Evolutionary conservation across 2,329 filamentous ascomycete genomes (phyloP), one percentile per base, ranked within the genome.

Genomic region (Pleoardoris graminearum): DNA sequence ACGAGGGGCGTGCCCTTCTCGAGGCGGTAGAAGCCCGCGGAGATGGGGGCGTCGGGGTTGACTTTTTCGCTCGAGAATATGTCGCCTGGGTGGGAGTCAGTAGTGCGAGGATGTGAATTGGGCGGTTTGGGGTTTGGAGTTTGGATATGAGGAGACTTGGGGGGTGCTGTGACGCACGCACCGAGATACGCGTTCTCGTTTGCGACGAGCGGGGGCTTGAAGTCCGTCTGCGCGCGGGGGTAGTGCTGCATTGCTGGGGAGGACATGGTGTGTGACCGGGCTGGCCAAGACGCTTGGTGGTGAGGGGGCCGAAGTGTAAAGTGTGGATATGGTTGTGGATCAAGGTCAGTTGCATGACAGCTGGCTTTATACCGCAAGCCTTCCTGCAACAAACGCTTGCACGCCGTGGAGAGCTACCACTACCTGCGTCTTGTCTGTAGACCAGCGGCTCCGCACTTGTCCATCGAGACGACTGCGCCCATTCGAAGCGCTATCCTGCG

Each of bases 141-240:
- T n/a, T n/a, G n/a, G n/a, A 33, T 4, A n/a, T 4, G 10, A 33
- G 14, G 30, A 14, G 30, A 33, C n/a, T n/a, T n/a, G n/a, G n/a
- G n/a, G 30, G 30, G 30, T 33, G 30, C 6, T 16, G 33, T 36
- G n/a, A n/a, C n/a, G n/a, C n/a, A n/a, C n/a, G n/a, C n/a, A 36
- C 85, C 85, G 3, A 89, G 78, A 67, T 79, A 89, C 25, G 85
- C 85, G 64, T 89, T 89, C 56, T 87, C 82, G 61, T 86, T 85
- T 30, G 84, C 83, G 55, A 89, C 84, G 42, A 86, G 79, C 5
- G 85, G 85, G 3, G 84, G 84, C 63, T 86, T 83, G 73, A 82
- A 87, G 33, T 74, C 77, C 22, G 76, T 78, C 67, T 87, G 83
- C 0, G 83, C 84, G 64, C 84, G 78, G 45, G 78, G 65, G 68